Percentiles rank a stretch among this genome's conserved stretches.
Conservation (phyloP, 2,329 filamentous ascomycete species). For the Amauroascus verrucosus region DNA sequence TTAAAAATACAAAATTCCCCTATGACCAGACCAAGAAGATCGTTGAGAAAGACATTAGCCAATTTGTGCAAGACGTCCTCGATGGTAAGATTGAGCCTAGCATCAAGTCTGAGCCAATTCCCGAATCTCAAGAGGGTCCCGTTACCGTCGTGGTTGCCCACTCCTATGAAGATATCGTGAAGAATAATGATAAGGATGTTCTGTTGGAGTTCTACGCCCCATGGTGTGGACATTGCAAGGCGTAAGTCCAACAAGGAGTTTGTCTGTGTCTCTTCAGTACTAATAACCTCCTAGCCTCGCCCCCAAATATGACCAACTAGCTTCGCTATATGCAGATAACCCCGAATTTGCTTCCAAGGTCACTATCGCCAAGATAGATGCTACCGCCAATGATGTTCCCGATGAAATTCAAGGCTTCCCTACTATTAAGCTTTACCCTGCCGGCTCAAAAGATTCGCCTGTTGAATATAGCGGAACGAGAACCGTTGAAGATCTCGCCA, state of each 20-base stretch:
- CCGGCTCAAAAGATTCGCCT: constrained; percentile 74
- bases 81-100: constrained; percentile 84
- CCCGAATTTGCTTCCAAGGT: constrained; percentile 47
- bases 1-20: constrained; percentile 95
- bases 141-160: constrained; percentile 85
- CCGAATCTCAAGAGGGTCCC: constrained; percentile 81
- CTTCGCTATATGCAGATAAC: constrained; percentile 44
- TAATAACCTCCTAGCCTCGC: constrained; percentile 39
- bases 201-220: constrained; percentile 97
- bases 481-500: constrained; percentile 79
- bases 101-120: constrained; percentile 97
- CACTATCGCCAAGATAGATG: constrained; percentile 81
- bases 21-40: constrained; percentile 77
- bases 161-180: constrained; percentile 82
- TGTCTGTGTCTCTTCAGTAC: not conserved
- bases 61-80: constrained; percentile 77
- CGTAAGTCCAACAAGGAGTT: constrained; percentile 32
- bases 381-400: constrained; percentile 89
- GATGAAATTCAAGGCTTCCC: constrained; percentile 97
- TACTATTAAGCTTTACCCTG: constrained; percentile 96
- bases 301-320: constrained; percentile 58
- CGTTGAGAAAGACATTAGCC: constrained; percentile 58
- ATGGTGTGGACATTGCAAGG: constrained; percentile 62
- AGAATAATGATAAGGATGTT: constrained; percentile 93
- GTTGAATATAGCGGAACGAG: constrained; percentile 80